Evolutionary conservation across 2,329 filamentous ascomycete species (phyloP).

Genomic region (Aspergillus melleus): DNA sequence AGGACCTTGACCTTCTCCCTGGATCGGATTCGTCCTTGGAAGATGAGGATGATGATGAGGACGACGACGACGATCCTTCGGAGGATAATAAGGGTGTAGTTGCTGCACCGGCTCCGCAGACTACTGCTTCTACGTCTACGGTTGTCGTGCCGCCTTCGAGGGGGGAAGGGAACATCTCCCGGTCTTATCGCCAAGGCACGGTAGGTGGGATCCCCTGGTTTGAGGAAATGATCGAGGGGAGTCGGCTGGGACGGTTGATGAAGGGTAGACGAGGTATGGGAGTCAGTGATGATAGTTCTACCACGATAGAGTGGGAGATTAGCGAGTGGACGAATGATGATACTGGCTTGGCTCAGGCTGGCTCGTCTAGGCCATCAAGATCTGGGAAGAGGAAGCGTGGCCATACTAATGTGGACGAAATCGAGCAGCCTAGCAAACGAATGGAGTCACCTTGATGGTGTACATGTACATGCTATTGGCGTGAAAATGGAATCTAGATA

Average conservation of each 20-base stretch:
- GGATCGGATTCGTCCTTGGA: constrained; percentile 11
- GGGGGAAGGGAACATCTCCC: constrained; percentile 25
- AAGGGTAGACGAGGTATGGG: constrained; percentile 59
- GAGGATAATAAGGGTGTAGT: constrained; percentile 32
- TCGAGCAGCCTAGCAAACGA: not conserved
- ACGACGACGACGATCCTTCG: constrained; percentile 19
- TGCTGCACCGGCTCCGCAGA: constrained; percentile 12
- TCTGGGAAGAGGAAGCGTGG: constrained; percentile 37
- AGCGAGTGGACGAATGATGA: constrained; percentile 65
- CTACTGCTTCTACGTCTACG: constrained; percentile 15
- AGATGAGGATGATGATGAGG: constrained; percentile 5
- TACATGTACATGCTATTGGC: not conserved
- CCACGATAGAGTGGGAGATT: constrained; percentile 79
- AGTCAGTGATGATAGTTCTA: constrained; percentile 62
- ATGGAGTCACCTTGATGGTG: not conserved
- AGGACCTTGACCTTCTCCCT: constrained; percentile 74
- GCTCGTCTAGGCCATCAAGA: constrained; percentile 19
- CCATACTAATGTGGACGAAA: constrained; percentile 7
- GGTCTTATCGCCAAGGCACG: constrained; percentile 39
- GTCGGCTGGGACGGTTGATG: constrained; percentile 67
- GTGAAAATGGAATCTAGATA: not conserved
- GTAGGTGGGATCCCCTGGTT: constrained; percentile 76
- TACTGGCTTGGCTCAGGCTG: constrained; percentile 22
- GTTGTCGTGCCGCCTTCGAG: constrained; percentile 23
- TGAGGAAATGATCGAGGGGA: constrained; percentile 76